A percentile compares a stretch with the other conserved stretches of the same genome.
phyloP scores from a whole-genome alignment of 805 yeast species.

The Metschnikowia dekortorum region DNA sequence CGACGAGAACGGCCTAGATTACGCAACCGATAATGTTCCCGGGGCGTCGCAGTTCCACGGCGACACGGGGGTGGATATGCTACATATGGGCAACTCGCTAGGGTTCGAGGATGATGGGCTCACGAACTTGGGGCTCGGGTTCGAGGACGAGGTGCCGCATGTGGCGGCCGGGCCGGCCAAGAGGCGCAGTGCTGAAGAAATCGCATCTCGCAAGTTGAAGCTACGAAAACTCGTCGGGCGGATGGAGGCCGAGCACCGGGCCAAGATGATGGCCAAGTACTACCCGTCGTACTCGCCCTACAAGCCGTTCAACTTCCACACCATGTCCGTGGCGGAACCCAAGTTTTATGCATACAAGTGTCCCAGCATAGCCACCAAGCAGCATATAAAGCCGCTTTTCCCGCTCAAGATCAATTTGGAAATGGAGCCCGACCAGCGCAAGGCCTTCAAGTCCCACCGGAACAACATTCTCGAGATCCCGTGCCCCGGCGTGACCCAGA shows the following conservation, averaged over 20 bases:
- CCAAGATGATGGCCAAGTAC: slow-evolving; percentile 39
- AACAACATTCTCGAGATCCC: slow-evolving; percentile 7
- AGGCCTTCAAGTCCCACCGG: slow-evolving; percentile 40
- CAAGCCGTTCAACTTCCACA: slow-evolving; percentile 58
- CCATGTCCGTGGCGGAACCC: slow-evolving; percentile 61
- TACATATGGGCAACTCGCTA: slow-evolving; percentile 10
- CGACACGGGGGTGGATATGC: slow-evolving; percentile 13
- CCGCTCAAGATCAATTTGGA: slow-evolving; percentile 62
- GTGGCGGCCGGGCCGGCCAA: slow-evolving; percentile 1
- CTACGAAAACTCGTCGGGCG: slow-evolving; percentile 24
- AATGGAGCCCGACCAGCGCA: slow-evolving; percentile 56
- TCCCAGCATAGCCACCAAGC: slow-evolving; percentile 38
- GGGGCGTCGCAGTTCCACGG: slow-evolving; percentile 2
- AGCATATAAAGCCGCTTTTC: slow-evolving; percentile 40
- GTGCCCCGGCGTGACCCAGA: slow-evolving; percentile 12
- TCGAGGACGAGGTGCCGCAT: slow-evolving; percentile 16
- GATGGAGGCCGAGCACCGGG: slow-evolving; percentile 26
- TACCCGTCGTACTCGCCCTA: slow-evolving; percentile 61
- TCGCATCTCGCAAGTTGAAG: slow-evolving; percentile 25
- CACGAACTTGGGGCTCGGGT: slow-evolving; percentile 16
- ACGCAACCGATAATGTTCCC: slow-evolving; percentile 19
- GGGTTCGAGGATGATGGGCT: slow-evolving; percentile 20
- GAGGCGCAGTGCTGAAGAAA: slow-evolving; percentile 13
- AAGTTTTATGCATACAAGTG: slow-evolving; percentile 47
- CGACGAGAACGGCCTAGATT: slow-evolving; percentile 20